Conservation (phyloP, 192 early-diverging fungal species). For the Phycomyces nitens region DNA sequence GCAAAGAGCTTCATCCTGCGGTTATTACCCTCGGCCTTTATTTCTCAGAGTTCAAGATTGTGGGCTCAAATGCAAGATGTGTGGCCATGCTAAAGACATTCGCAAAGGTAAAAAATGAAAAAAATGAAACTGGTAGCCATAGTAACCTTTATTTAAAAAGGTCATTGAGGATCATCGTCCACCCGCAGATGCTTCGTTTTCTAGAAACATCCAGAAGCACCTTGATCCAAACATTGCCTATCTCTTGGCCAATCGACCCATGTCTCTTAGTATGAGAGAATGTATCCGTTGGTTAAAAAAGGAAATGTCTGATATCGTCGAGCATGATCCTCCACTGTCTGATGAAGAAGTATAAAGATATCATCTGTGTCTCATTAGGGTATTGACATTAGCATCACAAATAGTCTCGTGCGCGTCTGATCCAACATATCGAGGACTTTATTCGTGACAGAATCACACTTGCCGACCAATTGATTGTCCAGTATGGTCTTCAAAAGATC, state of each 20-base stretch:
- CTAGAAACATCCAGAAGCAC: slow-evolving; percentile 75
- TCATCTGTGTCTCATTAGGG: background rate
- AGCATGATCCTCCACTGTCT: slow-evolving; percentile 70
- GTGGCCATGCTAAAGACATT: slow-evolving; percentile 87
- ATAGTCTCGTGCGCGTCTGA: slow-evolving; percentile 58
- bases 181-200: slow-evolving; percentile 75
- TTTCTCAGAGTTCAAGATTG: slow-evolving; percentile 81
- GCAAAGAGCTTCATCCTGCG: slow-evolving; percentile 78
- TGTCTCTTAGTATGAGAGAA: slow-evolving; percentile 93
- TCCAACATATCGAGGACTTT: slow-evolving; percentile 80
- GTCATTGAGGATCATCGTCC: slow-evolving; percentile 90
- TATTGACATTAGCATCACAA: no score
- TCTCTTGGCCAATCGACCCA: slow-evolving; percentile 73
- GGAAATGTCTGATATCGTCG: slow-evolving; percentile 77
- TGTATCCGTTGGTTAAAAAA: slow-evolving; percentile 88
- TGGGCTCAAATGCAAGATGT: slow-evolving; percentile 88
- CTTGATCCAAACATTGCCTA: slow-evolving; percentile 90
- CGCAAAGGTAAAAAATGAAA: slow-evolving; percentile 55
- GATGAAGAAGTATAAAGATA: slow-evolving; percentile 74
- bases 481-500: slow-evolving; percentile 83
- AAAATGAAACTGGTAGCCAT: no score
- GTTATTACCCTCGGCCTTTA: slow-evolving; percentile 84
- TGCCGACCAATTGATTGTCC: slow-evolving; percentile 76
- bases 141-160: slow-evolving; percentile 36
- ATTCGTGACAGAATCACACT: slow-evolving; percentile 87